These are phyloP conservation scores for Herpetospermum pedunculosum DNA, from an alignment of 306 rosid species.

Conservation along the genomic window DNA sequence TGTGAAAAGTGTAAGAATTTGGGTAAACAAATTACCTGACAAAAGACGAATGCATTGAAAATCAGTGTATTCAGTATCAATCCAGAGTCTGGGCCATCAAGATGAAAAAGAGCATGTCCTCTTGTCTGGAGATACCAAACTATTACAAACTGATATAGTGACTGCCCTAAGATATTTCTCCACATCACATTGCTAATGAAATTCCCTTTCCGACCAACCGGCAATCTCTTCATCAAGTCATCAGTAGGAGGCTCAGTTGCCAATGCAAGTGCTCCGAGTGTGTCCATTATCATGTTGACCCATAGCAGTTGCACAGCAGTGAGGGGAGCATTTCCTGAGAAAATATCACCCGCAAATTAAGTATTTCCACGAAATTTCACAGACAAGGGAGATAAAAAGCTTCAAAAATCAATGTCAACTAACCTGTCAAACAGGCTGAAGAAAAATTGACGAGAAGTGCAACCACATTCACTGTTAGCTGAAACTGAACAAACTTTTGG, in stretches of 20 bases:
- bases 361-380: background rate
- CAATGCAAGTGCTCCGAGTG: conserved; percentile 95
- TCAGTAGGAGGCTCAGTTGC: conserved; percentile 93
- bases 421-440: conserved; percentile 92
- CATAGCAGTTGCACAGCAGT: conserved; percentile 98
- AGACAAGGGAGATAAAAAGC: conserved; percentile 9
- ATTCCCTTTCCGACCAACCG: conserved; percentile 97
- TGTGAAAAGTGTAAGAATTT: conserved; percentile 1
- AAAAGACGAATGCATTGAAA: conserved; percentile 92
- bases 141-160: conserved; percentile 65
- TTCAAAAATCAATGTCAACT: conserved; percentile 12
- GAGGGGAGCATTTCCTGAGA: conserved; percentile 81
- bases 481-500: conserved; percentile 97
- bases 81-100: conserved; percentile 60
- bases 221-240: conserved; percentile 76
- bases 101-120: conserved; percentile 61
- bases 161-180: conserved; percentile 94
- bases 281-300: conserved; percentile 99
- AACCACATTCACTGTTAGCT: conserved; percentile 88
- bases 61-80: conserved; percentile 74
- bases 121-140: conserved; percentile 87
- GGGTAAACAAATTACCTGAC: conserved; percentile 56
- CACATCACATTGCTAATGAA: conserved; percentile 94
- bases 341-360: conserved; percentile 1
- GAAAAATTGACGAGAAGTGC: conserved; percentile 93